Percentiles rank a stretch among this genome's conserved stretches.
These are phyloP conservation scores for Drosera capensis DNA, from an alignment of 148 eudicot genomes.

Conservation along the genomic window DNA sequence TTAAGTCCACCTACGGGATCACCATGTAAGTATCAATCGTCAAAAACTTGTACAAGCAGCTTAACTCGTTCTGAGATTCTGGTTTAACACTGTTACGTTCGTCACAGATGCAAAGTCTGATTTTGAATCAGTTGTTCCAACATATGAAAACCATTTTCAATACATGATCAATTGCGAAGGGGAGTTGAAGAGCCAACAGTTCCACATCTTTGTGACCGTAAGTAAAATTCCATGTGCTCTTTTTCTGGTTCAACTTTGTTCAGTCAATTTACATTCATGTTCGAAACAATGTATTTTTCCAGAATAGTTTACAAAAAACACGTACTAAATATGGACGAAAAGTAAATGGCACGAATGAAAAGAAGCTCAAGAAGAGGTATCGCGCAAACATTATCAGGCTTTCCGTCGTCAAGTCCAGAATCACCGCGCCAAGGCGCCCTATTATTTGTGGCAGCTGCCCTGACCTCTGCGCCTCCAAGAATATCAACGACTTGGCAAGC, in stretches of 20 bases:
- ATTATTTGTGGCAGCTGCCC: constrained; percentile 67
- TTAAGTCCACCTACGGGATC: constrained; percentile 54
- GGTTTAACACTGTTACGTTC: no score
- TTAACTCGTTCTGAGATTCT: no score
- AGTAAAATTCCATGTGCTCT: no score
- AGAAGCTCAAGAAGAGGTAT: neutral
- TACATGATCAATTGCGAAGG: no score
- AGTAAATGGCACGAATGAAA: neutral
- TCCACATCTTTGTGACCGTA: no score
- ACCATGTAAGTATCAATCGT: neutral
- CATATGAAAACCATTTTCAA: neutral
- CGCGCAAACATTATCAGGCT: constrained; percentile 34
- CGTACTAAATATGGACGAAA: neutral
- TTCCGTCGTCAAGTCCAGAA: constrained; percentile 74
- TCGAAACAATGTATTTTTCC: no score
- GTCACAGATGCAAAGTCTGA: neutral
- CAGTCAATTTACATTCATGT: no score
- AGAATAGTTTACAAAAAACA: neutral
- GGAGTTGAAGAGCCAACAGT: no score
- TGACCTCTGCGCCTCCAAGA: constrained; percentile 85
- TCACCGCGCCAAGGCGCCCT: constrained; percentile 74
- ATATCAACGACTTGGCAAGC: constrained; percentile 51
- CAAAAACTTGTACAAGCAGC: no score
- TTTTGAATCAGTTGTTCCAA: neutral
- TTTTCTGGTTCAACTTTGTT: no score